Conservation (phyloP, 371 early-diverging fungal genomes). For the Mortierella sp. region DNA sequence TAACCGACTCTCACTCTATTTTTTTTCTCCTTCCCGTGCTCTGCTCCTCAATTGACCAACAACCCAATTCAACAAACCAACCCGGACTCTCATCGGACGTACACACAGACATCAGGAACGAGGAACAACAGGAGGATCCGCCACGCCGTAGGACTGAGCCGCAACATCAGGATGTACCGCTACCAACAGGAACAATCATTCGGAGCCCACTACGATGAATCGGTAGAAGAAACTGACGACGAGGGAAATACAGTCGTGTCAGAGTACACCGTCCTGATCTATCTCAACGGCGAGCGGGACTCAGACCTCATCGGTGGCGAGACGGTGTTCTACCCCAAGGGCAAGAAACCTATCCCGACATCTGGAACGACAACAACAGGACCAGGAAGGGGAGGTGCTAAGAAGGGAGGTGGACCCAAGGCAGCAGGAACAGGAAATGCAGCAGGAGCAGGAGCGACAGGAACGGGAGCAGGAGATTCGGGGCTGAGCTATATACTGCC, state of each 20-base stretch:
- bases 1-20: not conserved
- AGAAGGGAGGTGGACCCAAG: conserved; percentile 30
- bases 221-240: conserved; percentile 62
- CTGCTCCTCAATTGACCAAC: not conserved
- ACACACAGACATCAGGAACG: conserved; percentile 25
- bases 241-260: conserved; percentile 57
- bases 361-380: not conserved
- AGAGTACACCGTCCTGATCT: conserved; percentile 80
- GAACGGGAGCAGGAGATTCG: not conserved
- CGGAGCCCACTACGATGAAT: conserved; percentile 84
- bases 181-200: conserved; percentile 79
- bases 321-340: conserved; percentile 76
- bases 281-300: conserved; percentile 68
- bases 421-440: not conserved
- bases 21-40: not conserved
- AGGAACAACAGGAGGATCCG: conserved; percentile 43
- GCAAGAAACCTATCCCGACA: conserved; percentile 26
- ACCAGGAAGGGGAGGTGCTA: not conserved
- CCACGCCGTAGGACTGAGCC: conserved; percentile 68
- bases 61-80: not conserved
- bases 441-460: not conserved
- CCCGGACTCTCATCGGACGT: not conserved
- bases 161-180: conserved; percentile 81
- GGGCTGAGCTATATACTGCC: conserved; percentile 25
- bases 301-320: conserved; percentile 75